A percentile compares a stretch with the other conserved stretches of the same genome.
Evolutionary conservation across 116 monocot species (phyloP).

Genomic region (Phalaenopsis hybrid): DNA sequence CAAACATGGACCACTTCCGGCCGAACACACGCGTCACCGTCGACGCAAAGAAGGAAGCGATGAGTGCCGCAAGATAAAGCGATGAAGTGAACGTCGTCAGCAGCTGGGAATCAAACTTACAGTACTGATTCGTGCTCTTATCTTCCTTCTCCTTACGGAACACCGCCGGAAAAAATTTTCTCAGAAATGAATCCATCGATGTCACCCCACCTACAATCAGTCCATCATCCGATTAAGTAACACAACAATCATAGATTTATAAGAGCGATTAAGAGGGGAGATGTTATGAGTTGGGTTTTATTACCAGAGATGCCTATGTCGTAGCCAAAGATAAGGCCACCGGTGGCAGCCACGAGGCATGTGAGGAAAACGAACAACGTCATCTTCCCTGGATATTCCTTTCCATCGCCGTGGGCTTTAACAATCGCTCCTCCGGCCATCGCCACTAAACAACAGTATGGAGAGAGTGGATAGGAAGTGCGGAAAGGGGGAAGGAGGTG

Average conservation of each 20-base stretch:
- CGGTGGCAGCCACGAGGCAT: conserved; percentile 24
- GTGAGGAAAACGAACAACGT: conserved; percentile 28
- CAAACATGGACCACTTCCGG: conserved; percentile 65
- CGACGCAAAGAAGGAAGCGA: conserved; percentile 53
- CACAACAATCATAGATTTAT: not conserved
- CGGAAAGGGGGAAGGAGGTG: not conserved
- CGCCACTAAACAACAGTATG: not conserved
- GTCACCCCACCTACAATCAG: conserved; percentile 21
- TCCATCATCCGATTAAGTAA: not conserved
- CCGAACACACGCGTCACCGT: conserved; percentile 34
- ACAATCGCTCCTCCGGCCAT: conserved; percentile 24
- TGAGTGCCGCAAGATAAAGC: conserved; percentile 45
- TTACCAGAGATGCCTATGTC: conserved; percentile 28
- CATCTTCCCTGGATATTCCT: conserved; percentile 21
- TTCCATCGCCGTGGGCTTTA: not conserved
- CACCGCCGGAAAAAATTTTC: conserved; percentile 28
- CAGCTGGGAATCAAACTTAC: conserved; percentile 69
- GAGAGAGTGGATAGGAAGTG: not conserved
- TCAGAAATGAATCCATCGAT: conserved; percentile 31
- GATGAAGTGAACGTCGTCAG: conserved; percentile 66
- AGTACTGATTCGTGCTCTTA: conserved; percentile 53
- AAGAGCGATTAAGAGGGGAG: not conserved
- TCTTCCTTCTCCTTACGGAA: conserved; percentile 15
- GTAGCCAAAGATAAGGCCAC: conserved; percentile 30
- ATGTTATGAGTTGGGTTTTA: not conserved